These are phyloP conservation scores for Citrus medica DNA, from an alignment of 345 rosid species.

Conservation along the genomic window DNA sequence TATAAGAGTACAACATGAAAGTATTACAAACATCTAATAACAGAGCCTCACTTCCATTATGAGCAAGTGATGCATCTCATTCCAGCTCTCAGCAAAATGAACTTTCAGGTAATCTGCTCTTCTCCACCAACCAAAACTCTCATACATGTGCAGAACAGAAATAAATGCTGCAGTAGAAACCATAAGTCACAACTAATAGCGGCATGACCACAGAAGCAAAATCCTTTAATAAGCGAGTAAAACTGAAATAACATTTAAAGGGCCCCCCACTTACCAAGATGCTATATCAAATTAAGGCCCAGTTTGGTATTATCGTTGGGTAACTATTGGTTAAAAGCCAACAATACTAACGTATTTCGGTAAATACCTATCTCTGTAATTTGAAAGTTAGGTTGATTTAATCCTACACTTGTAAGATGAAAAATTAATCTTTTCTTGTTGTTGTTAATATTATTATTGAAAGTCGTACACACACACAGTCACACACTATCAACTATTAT, in stretches of 20 bases:
- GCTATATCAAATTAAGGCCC: neutral
- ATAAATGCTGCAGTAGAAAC: constrained; percentile 63
- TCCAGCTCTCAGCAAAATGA: constrained; percentile 99
- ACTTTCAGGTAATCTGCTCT: constrained; percentile 93
- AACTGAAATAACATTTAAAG: neutral
- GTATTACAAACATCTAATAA: neutral
- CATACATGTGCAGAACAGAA: constrained; percentile 95
- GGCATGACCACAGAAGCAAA: neutral
- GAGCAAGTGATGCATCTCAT: constrained; percentile 99
- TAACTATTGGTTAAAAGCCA: no score
- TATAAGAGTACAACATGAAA: neutral
- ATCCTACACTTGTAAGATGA: no score
- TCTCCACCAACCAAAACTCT: constrained; percentile 99
- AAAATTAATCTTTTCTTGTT: no score
- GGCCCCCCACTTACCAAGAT: neutral
- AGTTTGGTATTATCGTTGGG: no score
- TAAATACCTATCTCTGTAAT: no score
- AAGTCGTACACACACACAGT: no score
- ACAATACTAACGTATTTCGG: no score
- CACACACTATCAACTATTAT: no score
- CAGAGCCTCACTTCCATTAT: constrained; percentile 84
- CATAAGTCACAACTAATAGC: neutral
- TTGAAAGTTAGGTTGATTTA: no score
- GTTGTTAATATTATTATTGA: no score
- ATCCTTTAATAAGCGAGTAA: neutral